Percentiles rank a stretch among this genome's conserved stretches.
Conservation (phyloP, 371 early-diverging fungal genomes). For the Mycotypha africana region DNA sequence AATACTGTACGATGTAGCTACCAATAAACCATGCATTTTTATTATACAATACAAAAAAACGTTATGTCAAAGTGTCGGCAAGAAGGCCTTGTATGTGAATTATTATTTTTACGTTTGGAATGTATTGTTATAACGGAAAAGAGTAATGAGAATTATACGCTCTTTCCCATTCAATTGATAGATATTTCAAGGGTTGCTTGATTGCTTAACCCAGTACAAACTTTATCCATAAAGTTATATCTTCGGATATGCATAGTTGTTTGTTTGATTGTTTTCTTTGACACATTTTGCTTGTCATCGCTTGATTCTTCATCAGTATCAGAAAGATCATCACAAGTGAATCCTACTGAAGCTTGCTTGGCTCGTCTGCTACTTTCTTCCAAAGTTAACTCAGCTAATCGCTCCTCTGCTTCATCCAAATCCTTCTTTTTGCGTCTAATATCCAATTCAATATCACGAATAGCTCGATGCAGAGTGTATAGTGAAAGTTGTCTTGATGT, state of each 20-base stretch:
- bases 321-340: constrained; percentile 10
- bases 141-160: too few relatives aligned
- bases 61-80: too few relatives aligned
- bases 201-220: constrained; percentile 8
- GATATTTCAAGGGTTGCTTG: too few relatives aligned
- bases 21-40: too few relatives aligned
- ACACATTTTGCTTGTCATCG: neutral
- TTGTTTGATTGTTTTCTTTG: constrained; percentile 5
- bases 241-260: constrained; percentile 16
- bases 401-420: constrained; percentile 16
- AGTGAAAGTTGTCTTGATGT: constrained; percentile 15
- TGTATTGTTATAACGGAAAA: too few relatives aligned
- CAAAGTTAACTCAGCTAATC: constrained; percentile 9
- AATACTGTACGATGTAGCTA: too few relatives aligned
- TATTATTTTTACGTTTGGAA: too few relatives aligned
- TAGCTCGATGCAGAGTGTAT: constrained; percentile 21
- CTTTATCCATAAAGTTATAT: constrained; percentile 10
- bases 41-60: too few relatives aligned
- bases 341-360: neutral
- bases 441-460: constrained; percentile 27
- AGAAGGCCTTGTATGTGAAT: too few relatives aligned
- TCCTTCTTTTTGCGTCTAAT: constrained; percentile 10
- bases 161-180: too few relatives aligned
- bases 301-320: constrained; percentile 13
- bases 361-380: constrained; percentile 3